phyloP scores from a whole-genome alignment of 495 filamentous ascomycete species.

The Penicillium waksmanii region DNA sequence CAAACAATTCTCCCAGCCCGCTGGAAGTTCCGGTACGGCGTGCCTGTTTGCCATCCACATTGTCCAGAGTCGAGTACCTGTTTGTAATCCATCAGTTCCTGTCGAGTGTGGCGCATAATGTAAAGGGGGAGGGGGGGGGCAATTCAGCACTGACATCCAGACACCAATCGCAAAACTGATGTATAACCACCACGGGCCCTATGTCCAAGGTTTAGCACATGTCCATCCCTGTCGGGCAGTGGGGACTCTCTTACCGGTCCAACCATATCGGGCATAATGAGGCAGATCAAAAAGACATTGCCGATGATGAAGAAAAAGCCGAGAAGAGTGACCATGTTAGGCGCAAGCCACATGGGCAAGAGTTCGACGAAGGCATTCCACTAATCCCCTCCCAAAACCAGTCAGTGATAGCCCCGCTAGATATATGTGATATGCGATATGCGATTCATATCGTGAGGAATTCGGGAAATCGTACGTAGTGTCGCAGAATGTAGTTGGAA shows the following conservation, averaged over 20 bases:
- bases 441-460: not conserved
- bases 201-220: constrained; percentile 21
- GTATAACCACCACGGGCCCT: constrained; percentile 91
- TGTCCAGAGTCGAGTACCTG: constrained; percentile 95
- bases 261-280: constrained; percentile 87
- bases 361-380: constrained; percentile 97
- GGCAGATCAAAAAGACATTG: constrained; percentile 78
- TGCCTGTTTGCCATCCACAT: constrained; percentile 97
- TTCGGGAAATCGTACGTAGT: constrained; percentile 71
- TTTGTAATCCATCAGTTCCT: not conserved
- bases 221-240: not conserved
- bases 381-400: constrained; percentile 45
- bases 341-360: constrained; percentile 92
- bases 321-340: constrained; percentile 95
- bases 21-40: constrained; percentile 93
- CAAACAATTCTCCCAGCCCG: constrained; percentile 93
- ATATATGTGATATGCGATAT: not conserved
- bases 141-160: constrained; percentile 69
- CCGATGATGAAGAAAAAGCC: constrained; percentile 92
- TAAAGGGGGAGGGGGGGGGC: not conserved
- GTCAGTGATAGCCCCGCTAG: not conserved
- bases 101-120: not conserved
- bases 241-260: constrained; percentile 69
- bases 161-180: constrained; percentile 92
- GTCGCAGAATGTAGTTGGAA: constrained; percentile 88